phyloP scores from a whole-genome alignment of 352 stramenopile species.

The Phytopythium helicoides region DNA sequence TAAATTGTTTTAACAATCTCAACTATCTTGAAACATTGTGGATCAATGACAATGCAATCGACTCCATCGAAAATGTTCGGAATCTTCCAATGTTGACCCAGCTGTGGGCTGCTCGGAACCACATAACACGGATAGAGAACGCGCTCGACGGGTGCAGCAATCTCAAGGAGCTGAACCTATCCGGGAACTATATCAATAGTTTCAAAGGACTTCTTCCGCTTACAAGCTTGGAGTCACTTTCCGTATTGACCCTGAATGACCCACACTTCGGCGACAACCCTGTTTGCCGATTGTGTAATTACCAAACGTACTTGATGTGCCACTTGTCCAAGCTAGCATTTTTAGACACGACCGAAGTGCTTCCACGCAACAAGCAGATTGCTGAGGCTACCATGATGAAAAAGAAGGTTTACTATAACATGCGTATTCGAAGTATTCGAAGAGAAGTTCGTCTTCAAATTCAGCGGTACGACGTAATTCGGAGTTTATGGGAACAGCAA shows the following conservation, averaged over 20 bases:
- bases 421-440: conserved; percentile 91
- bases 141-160: conserved; percentile 47
- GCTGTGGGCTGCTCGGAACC: conserved; percentile 79
- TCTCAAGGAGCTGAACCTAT: conserved; percentile 83
- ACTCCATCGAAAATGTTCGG: conserved; percentile 52
- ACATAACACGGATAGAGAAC: conserved; percentile 63
- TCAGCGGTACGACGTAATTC: conserved; percentile 41
- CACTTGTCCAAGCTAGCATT: conserved; percentile 68
- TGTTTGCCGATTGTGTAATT: conserved; percentile 91
- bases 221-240: conserved; percentile 59
- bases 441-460: conserved; percentile 64
- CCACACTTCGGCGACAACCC: conserved; percentile 90
- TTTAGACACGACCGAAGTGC: conserved; percentile 79
- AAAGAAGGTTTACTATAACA: conserved; percentile 96
- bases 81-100: conserved; percentile 47
- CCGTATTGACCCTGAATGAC: conserved; percentile 73
- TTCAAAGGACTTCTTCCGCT: conserved; percentile 88
- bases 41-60: conserved; percentile 81
- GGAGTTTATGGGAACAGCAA: conserved; percentile 44
- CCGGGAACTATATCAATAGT: conserved; percentile 75
- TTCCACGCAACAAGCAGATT: conserved; percentile 79
- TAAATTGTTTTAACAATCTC: conserved; percentile 58
- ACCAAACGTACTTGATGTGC: conserved; percentile 90
- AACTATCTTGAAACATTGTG: conserved; percentile 69
- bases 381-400: conserved; percentile 91